Evolutionary conservation across 2,329 filamentous ascomycete species (phyloP), one percentile per base, ranked within the genome.

Genomic region (Didymella sp.): DNA sequence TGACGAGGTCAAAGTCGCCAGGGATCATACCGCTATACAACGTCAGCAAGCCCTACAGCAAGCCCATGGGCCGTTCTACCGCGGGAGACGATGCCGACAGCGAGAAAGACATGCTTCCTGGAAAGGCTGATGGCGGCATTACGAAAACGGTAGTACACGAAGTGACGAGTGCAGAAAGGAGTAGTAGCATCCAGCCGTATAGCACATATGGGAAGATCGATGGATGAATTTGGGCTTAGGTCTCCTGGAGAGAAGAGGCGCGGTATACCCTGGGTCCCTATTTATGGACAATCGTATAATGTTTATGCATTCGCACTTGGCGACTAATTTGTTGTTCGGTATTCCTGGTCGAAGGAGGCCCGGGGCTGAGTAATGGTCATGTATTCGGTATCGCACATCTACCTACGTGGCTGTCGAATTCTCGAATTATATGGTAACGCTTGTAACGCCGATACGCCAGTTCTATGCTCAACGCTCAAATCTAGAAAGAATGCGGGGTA

Each of bases 121-220:
- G 52, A 19, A 33, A 49, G 12, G 19, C 7, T 7, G 58, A 66
- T 15, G 17, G 56, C 22, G 53, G 54, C 7, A 68, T 70, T 9
- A 60, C 45, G 4, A 69, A 63, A 42, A 69, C 67, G 12, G 60
- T 68, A 2, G 57, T 65, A 42, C 63, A 67, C 54, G 60, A 68
- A 48, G 57, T 70, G 15, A 67, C 49, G 3, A 64, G 51, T 35
- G 53, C 56, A 21, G 43, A 56, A 9, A 55, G 57, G 6, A 51
- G 38, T n/a, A 17, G 22, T 6, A 48, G 25, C 25, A 31, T 45
- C 0, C 33, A 60, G 24, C 15, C 51, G 2, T 47, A 50, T 15
- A 35, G 46, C 30, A 47, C 42, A 15, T 55, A 55, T 49, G 51
- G 56, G 15, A 51, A 49, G 43, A 55, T 59, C 5, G 42, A n/a